Evolutionary conservation across 208 protist genomes (phyloP), one percentile per base, ranked within the genome.

Genomic region (Crithidia brevicula): DNA sequence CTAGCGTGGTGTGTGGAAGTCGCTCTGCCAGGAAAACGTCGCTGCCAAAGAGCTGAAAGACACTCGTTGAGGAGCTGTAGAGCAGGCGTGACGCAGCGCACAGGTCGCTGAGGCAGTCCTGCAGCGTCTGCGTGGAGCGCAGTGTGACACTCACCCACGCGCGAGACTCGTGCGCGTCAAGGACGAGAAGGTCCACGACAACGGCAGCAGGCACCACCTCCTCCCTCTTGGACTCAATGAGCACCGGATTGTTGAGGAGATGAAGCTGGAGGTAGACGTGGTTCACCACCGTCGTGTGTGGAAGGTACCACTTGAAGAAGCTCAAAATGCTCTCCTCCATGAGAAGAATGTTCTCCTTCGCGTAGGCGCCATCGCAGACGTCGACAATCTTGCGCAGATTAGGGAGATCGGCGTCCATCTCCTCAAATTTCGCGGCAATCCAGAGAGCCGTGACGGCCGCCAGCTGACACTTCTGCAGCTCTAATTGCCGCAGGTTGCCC

Each of bases 361-460:
- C 58, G 81, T 95, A 95, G 22, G 85, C 79, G 31, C 73, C 65
- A 50, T 92, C 89, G 74, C 89, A 93, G 18, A 95, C 81, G 7
- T 89, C 80, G n/a, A 92, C 85, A 22, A 95, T 77, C 61, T 85
- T 85, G 20, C 67, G 73, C 49, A 93, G 64, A 23, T 51, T 79
- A 2, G 86, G 89, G 27, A 95, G 58, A 61, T 85, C 79, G 13
- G 69, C 59, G 46, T 93, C 84, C 77, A 92, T 85, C 54, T 95
- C 86, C 61, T 95, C 89, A 66, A 93, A 95, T 70, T 95, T 95
- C 27, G 89, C 82, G 4, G 89, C 84, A 34, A 93, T 81, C 89
- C 89, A 95, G 13, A 95, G 67, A 13, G 72, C 79, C 11, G 89
- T 88, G 18, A 91, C 74, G 23, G 89, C 89, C 13, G 79, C 79